These are phyloP conservation scores for Kodamaea fukazawae DNA, from an alignment of 805 yeast genomes.

Conservation along the genomic window DNA sequence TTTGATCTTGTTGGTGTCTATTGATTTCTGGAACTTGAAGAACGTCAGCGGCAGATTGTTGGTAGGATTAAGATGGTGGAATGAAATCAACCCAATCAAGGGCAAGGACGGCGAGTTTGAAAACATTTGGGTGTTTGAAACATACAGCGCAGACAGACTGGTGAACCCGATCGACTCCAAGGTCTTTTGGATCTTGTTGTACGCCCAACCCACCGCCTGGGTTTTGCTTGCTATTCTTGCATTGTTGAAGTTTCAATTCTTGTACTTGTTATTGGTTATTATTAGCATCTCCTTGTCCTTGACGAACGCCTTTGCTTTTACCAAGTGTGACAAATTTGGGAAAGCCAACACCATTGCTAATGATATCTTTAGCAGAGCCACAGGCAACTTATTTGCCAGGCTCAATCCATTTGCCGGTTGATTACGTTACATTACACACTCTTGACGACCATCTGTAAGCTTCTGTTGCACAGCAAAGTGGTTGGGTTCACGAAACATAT, in stretches of 20 bases:
- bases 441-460: too few relatives aligned
- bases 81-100: constrained; percentile 50
- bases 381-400: constrained; percentile 45
- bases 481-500: too few relatives aligned
- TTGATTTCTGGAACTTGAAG: constrained; percentile 92
- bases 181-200: constrained; percentile 80
- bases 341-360: constrained; percentile 70
- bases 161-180: constrained; percentile 92
- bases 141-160: constrained; percentile 66
- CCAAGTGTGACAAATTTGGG: constrained; percentile 89
- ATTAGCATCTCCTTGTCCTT: constrained; percentile 71
- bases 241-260: constrained; percentile 69
- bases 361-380: constrained; percentile 52
- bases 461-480: too few relatives aligned
- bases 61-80: constrained; percentile 98
- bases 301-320: constrained; percentile 86
- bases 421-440: background rate
- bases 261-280: constrained; percentile 58
- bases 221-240: constrained; percentile 71
- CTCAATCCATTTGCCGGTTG: constrained; percentile 38
- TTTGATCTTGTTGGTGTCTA: constrained; percentile 72
- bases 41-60: constrained; percentile 85
- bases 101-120: constrained; percentile 56
- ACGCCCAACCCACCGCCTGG: constrained; percentile 78
- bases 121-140: constrained; percentile 83